Percentiles rank a stretch among this genome's conserved stretches.
phyloP scores from a whole-genome alignment of 495 filamentous ascomycete species.

The Pyrenula aspistea region DNA sequence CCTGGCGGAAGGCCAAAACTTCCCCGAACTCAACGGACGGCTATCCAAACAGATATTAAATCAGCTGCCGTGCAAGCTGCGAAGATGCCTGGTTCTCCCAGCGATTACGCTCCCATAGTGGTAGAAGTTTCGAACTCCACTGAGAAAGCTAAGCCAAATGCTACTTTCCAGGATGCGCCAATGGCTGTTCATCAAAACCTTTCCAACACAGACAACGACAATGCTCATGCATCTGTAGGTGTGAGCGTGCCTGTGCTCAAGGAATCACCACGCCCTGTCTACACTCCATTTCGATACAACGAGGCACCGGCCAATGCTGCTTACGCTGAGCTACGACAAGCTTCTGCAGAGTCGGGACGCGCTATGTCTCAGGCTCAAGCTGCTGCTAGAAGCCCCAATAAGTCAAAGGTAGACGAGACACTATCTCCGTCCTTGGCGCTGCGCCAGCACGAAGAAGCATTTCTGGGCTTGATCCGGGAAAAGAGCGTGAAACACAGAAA shows the following conservation, averaged over 20 bases:
- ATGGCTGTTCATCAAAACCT: not conserved
- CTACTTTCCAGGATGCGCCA: not conserved
- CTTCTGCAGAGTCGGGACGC: conserved; percentile 29
- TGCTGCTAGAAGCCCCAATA: conserved; percentile 5
- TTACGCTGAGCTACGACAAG: conserved; percentile 32
- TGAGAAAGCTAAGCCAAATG: not conserved
- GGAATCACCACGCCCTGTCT: conserved; percentile 32
- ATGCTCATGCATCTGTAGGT: conserved; percentile 6
- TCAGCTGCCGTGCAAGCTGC: not conserved
- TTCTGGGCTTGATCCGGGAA: conserved; percentile 32
- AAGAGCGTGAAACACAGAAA: conserved; percentile 26
- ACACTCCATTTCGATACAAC: conserved; percentile 32
- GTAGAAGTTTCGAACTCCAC: not conserved
- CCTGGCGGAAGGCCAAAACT: conserved; percentile 37
- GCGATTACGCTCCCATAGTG: not conserved
- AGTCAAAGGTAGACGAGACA: conserved; percentile 7
- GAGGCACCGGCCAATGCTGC: conserved; percentile 37
- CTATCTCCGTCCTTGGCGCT: conserved; percentile 7
- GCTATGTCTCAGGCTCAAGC: conserved; percentile 25
- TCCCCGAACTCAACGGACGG: conserved; percentile 10
- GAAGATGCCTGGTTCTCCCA: not conserved
- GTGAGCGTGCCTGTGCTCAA: conserved; percentile 19
- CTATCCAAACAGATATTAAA: conserved; percentile 7
- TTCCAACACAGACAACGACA: not conserved
- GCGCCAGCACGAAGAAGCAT: conserved; percentile 27